A percentile compares a stretch with the other conserved stretches of the same genome.
Conservation (phyloP, 192 early-diverging fungal species). For the Coemansia sp. region DNA sequence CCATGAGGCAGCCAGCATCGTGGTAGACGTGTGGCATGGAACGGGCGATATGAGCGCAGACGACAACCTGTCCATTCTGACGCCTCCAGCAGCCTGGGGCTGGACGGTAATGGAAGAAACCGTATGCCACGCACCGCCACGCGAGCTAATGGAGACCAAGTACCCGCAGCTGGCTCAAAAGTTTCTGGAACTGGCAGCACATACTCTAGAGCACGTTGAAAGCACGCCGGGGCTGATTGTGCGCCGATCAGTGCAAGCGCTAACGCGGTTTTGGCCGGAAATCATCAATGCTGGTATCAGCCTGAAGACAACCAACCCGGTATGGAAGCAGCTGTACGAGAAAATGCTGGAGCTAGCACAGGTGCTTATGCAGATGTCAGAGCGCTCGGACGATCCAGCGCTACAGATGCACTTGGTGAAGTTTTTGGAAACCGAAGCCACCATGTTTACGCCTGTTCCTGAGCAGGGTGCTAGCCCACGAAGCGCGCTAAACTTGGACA, state of each 20-base stretch:
- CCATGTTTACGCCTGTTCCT: constrained; percentile 22
- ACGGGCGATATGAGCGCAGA: constrained; percentile 6
- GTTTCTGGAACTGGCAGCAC: constrained; percentile 27
- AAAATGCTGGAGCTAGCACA: constrained; percentile 21
- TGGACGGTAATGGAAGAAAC: constrained; percentile 50
- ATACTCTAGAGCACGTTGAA: constrained; percentile 23
- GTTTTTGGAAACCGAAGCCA: constrained; percentile 40
- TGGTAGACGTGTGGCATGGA: constrained; percentile 25
- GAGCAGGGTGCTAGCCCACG: neutral
- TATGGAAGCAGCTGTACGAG: constrained; percentile 25
- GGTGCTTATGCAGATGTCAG: constrained; percentile 16
- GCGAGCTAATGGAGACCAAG: constrained; percentile 15
- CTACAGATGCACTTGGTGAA: constrained; percentile 43
- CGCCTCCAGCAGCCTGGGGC: constrained; percentile 47
- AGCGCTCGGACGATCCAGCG: constrained; percentile 36
- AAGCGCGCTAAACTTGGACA: constrained; percentile 7
- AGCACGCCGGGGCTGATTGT: constrained; percentile 39
- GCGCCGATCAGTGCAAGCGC: constrained; percentile 35
- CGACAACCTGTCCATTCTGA: constrained; percentile 41
- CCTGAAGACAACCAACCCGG: neutral
- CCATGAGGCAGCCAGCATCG: constrained; percentile 27
- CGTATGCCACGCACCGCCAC: constrained; percentile 25
- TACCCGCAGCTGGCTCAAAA: constrained; percentile 26
- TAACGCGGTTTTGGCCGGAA: constrained; percentile 45
- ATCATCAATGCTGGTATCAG: constrained; percentile 17